Conservation (phyloP, 2,329 filamentous ascomycete genomes). For the Plectosphaerella sp. region DNA sequence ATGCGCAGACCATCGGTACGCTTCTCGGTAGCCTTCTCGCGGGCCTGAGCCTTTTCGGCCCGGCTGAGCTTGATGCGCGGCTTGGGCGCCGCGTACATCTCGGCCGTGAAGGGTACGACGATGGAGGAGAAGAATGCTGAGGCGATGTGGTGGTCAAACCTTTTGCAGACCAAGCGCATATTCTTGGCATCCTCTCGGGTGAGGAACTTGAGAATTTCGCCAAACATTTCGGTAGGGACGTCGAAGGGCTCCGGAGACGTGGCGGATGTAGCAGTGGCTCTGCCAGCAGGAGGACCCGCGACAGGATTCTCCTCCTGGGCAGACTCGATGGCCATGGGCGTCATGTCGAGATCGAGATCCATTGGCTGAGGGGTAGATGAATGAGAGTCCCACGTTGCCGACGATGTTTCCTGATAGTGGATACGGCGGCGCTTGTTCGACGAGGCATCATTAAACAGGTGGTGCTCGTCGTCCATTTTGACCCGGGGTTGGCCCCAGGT, state of each 20-base stretch:
- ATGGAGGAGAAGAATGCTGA: constrained; percentile 56
- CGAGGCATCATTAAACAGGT: too few relatives aligned
- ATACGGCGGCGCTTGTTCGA: too few relatives aligned
- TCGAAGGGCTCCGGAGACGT: constrained; percentile 5
- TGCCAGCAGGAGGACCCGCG: too few relatives aligned
- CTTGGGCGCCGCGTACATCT: constrained; percentile 46
- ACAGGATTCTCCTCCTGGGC: too few relatives aligned
- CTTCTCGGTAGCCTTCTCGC: background rate
- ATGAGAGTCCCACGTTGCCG: too few relatives aligned
- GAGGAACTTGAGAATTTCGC: constrained; percentile 49
- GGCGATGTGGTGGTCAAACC: constrained; percentile 54
- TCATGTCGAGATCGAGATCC: too few relatives aligned
- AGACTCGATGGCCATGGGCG: too few relatives aligned
- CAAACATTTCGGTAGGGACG: constrained; percentile 60
- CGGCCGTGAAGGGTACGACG: constrained; percentile 61
- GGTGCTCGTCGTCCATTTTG: too few relatives aligned
- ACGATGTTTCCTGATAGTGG: too few relatives aligned
- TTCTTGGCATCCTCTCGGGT: constrained; percentile 53
- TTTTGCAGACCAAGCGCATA: constrained; percentile 56
- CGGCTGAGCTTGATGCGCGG: background rate
- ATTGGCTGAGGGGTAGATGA: too few relatives aligned
- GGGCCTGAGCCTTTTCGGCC: background rate
- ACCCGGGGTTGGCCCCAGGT: too few relatives aligned
- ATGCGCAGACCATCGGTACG: constrained; percentile 52
- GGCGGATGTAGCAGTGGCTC: too few relatives aligned